These are phyloP conservation scores for Xylariaceae sp. DNA, from an alignment of 2,329 filamentous ascomycete genomes.

Conservation along the genomic window DNA sequence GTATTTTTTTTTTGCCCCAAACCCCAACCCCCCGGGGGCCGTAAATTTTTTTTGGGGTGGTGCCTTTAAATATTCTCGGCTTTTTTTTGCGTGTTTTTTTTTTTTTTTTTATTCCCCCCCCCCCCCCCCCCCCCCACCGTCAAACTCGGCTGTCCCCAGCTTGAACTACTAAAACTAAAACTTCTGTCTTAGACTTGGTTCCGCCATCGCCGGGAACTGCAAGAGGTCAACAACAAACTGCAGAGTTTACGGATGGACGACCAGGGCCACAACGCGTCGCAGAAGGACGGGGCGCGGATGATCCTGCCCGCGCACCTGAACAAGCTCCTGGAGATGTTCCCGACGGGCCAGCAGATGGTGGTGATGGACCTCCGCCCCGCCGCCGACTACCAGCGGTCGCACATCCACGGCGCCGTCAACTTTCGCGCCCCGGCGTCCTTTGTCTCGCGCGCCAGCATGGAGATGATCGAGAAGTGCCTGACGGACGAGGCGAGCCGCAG, in stretches of 20 bases:
- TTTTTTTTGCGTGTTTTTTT: too few relatives aligned
- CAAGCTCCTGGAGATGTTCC: conserved; percentile 45
- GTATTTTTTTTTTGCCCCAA: too few relatives aligned
- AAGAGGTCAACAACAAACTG: conserved; percentile 40
- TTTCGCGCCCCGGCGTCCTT: conserved; percentile 46
- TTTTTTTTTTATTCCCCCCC: too few relatives aligned
- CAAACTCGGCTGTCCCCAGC: too few relatives aligned
- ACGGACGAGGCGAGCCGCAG: conserved; percentile 43
- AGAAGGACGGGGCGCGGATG: conserved; percentile 37
- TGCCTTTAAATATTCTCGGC: too few relatives aligned
- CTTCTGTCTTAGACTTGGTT: conserved; percentile 40
- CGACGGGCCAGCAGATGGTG: conserved; percentile 39
- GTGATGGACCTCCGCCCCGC: conserved; percentile 46
- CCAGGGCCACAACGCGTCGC: conserved; percentile 22
- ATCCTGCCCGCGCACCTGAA: conserved; percentile 48
- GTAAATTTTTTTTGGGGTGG: too few relatives aligned
- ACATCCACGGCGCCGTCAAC: conserved; percentile 48
- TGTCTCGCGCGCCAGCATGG: conserved; percentile 41
- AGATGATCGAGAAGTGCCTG: conserved; percentile 47
- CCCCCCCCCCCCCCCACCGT: too few relatives aligned
- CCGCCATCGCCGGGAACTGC: conserved; percentile 46
- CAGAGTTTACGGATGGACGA: conserved; percentile 40
- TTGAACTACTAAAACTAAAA: conserved; percentile 21
- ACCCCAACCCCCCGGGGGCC: too few relatives aligned
- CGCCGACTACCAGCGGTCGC: conserved; percentile 43